These are phyloP conservation scores for Mycothermus thermophilus DNA, from an alignment of 495 filamentous ascomycete species.

Conservation along the genomic window DNA sequence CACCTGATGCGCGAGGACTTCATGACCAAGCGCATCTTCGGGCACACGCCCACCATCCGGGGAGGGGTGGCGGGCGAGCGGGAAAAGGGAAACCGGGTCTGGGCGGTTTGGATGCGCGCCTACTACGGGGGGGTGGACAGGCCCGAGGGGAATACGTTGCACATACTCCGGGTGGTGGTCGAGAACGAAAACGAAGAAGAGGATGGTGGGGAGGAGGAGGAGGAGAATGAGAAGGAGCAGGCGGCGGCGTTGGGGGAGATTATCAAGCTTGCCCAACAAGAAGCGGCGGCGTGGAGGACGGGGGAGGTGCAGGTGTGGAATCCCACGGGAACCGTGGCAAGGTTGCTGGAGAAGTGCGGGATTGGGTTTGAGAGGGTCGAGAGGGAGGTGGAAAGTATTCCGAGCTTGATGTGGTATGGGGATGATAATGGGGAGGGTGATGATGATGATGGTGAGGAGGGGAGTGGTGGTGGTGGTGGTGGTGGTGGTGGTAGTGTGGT, in stretches of 20 bases:
- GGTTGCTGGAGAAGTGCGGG: constrained; percentile 27
- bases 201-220: constrained; percentile 42
- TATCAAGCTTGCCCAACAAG: constrained; percentile 22
- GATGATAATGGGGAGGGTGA: constrained; percentile 30
- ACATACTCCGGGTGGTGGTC: constrained; percentile 66
- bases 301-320: constrained; percentile 40
- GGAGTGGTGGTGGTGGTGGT: too few species aligned
- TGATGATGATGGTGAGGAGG: too few species aligned
- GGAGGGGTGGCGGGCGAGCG: constrained; percentile 48
- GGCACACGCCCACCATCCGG: constrained; percentile 43
- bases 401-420: constrained; percentile 42
- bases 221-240: constrained; percentile 36
- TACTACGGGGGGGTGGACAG: constrained; percentile 38
- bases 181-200: constrained; percentile 36
- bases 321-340: constrained; percentile 22
- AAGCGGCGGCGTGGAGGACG: constrained; percentile 30
- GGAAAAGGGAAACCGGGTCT: constrained; percentile 44
- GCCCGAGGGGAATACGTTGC: constrained; percentile 50
- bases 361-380: constrained; percentile 28
- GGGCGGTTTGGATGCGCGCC: constrained; percentile 70
- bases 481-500: too few species aligned
- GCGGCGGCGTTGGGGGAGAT: constrained; percentile 46
- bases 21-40: constrained; percentile 42
- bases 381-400: constrained; percentile 37
- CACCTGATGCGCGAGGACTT: constrained; percentile 81